Evolutionary conservation across 148 eudicot genomes (phyloP).

Genomic region (Chenopodium berlandieri): DNA sequence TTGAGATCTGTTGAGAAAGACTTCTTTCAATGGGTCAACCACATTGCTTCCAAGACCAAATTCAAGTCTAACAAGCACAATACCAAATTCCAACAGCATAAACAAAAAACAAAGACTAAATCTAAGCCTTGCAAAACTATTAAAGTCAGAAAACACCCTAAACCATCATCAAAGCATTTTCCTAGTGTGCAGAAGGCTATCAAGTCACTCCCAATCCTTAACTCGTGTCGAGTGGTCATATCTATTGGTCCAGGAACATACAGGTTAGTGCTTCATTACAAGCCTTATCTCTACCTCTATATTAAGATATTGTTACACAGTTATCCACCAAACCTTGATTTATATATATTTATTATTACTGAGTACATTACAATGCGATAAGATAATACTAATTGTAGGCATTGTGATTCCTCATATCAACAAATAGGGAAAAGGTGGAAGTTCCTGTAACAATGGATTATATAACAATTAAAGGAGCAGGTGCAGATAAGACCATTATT

Average conservation of each 20-base stretch:
- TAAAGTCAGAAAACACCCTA: constrained; percentile 50
- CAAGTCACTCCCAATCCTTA: constrained; percentile 46
- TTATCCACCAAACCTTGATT: too few species aligned
- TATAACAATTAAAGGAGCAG: constrained; percentile 56
- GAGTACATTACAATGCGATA: not conserved
- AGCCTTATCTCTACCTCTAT: not conserved
- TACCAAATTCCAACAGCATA: constrained; percentile 19
- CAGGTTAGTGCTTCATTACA: constrained; percentile 42
- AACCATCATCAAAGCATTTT: constrained; percentile 42
- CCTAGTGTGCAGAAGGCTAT: constrained; percentile 57
- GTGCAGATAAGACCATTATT: constrained; percentile 57
- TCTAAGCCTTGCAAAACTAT: constrained; percentile 55
- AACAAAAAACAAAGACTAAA: constrained; percentile 38
- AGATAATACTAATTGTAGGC: not conserved
- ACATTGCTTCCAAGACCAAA: constrained; percentile 27
- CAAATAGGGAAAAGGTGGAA: constrained; percentile 69
- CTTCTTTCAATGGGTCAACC: constrained; percentile 50
- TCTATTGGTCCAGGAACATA: constrained; percentile 59
- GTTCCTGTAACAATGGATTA: constrained; percentile 64
- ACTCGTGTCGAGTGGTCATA: constrained; percentile 63
- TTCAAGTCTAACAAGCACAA: constrained; percentile 36
- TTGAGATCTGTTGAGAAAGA: constrained; percentile 28
- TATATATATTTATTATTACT: too few species aligned
- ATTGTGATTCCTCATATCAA: not conserved
- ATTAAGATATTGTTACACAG: too few species aligned